These are phyloP conservation scores for Apophysomyces elegans DNA, from an alignment of 371 early-diverging fungal species.

Conservation along the genomic window DNA sequence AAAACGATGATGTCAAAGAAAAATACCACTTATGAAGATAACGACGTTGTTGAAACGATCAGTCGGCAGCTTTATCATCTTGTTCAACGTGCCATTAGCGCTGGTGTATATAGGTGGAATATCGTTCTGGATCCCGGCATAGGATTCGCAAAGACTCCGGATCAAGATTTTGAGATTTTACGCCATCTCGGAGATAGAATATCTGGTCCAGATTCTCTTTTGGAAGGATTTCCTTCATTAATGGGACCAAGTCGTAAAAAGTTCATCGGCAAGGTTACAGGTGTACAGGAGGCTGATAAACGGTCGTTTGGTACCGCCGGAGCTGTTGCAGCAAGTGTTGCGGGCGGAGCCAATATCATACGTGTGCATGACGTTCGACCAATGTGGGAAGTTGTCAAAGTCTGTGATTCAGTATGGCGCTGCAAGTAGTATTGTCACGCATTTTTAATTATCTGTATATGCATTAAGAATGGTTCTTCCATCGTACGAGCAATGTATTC, in stretches of 20 bases:
- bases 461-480: no score
- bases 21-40: slow-evolving; percentile 65
- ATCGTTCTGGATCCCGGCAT: slow-evolving; percentile 96
- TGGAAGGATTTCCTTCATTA: slow-evolving; percentile 81
- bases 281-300: slow-evolving; percentile 71
- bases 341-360: slow-evolving; percentile 85
- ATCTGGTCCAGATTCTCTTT: slow-evolving; percentile 46
- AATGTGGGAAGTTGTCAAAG: slow-evolving; percentile 85
- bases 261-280: slow-evolving; percentile 82
- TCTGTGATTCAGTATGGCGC: slow-evolving; percentile 81
- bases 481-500: no score
- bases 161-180: slow-evolving; percentile 87
- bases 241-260: slow-evolving; percentile 89
- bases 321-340: slow-evolving; percentile 87
- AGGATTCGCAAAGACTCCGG: slow-evolving; percentile 93
- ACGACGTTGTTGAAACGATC: slow-evolving; percentile 79
- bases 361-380: slow-evolving; percentile 95
- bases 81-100: slow-evolving; percentile 70
- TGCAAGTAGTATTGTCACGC: not conserved
- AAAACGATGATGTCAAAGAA: slow-evolving; percentile 86
- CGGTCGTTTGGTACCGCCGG: slow-evolving; percentile 95
- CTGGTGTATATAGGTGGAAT: slow-evolving; percentile 94
- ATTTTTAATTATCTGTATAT: no score
- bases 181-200: slow-evolving; percentile 71
- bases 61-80: slow-evolving; percentile 65